Base-by-base conservation (phyloP, 441 rosid genomes). In the Bocquillonia castaneifolia region DNA sequence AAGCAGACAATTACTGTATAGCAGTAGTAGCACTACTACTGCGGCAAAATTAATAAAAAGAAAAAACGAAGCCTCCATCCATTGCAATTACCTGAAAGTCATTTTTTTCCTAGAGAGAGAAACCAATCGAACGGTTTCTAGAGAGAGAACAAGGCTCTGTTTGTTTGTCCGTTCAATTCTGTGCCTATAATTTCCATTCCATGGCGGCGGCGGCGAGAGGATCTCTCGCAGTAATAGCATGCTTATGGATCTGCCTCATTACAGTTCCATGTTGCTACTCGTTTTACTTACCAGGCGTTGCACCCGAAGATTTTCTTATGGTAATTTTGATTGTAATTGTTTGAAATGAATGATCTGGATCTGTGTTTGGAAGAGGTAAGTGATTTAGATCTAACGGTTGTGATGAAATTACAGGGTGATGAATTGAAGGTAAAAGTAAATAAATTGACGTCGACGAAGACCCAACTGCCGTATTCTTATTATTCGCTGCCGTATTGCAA, bases 251-350 rank as follows among this genome's bases (percentile, higher is more conserved):
- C 76, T 67, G 64, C 20, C 55, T 73, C 32, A 82, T 51, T 18
- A 77, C 76, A 51, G 18, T 77, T 63, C 69, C 79, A 50, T 71
- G 73, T 40, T 72, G 79, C 56, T 67, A 76, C 75, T 82, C 83
- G 78, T 93, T 93, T 76, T 93, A 93, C 69, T 96, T 93, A 69
- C 98, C 98, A 23, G 98, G 97, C 8, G 97, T 93, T 32, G 88
- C 98, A 55, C 98, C 98, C 44, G 73, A 82, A 74, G 97, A 91
- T 77, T 93, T 93, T 72, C 57, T 63, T 20, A 83, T 79, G 88
- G 97, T 88, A 50, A 54, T 76, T 59, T 51, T 18, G 5, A 28
- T 50, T 39, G 40, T 18, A 31, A 17, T 29, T n/a, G 28, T 7
- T 59, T n/a, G 57, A 29, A 60, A 32, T 34, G 31, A 59, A 5